These are phyloP conservation scores for Cladophialophora psammophila DNA, from an alignment of 2,329 filamentous ascomycete species.

Conservation along the genomic window DNA sequence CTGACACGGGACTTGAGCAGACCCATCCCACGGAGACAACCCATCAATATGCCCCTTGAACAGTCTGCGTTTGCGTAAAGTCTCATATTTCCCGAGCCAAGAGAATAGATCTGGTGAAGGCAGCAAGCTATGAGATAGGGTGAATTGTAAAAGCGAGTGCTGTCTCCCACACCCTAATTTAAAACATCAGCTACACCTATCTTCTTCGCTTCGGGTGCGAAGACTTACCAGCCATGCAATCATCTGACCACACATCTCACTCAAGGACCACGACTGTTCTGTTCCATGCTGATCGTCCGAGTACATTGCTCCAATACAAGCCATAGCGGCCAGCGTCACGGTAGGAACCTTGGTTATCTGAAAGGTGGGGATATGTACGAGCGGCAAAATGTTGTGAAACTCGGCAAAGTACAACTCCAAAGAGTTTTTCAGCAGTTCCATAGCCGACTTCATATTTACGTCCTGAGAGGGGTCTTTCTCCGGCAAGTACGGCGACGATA, in stretches of 20 bases:
- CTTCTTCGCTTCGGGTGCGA: not conserved
- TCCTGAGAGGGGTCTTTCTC: slow-evolving; percentile 27
- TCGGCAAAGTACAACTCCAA: slow-evolving; percentile 34
- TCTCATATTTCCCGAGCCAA: slow-evolving; percentile 33
- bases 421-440: slow-evolving; percentile 32
- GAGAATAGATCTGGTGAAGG: slow-evolving; percentile 32
- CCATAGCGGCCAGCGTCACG: slow-evolving; percentile 34
- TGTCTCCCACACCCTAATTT: slow-evolving; percentile 30
- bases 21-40: slow-evolving; percentile 35
- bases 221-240: slow-evolving; percentile 33
- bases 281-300: slow-evolving; percentile 32
- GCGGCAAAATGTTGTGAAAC: slow-evolving; percentile 32
- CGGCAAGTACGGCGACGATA: slow-evolving; percentile 29
- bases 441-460: slow-evolving; percentile 28
- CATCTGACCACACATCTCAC: slow-evolving; percentile 35
- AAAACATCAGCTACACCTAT: not conserved
- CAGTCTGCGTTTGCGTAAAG: slow-evolving; percentile 35
- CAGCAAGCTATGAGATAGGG: slow-evolving; percentile 21
- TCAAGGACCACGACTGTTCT: slow-evolving; percentile 32
- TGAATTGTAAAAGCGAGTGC: slow-evolving; percentile 31
- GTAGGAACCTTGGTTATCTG: slow-evolving; percentile 31
- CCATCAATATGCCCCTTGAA: slow-evolving; percentile 31
- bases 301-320: slow-evolving; percentile 36
- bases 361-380: slow-evolving; percentile 34
- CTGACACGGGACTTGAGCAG: slow-evolving; percentile 32